phyloP scores from a whole-genome alignment of 495 filamentous ascomycete genomes.

The Penicillium parvum region DNA sequence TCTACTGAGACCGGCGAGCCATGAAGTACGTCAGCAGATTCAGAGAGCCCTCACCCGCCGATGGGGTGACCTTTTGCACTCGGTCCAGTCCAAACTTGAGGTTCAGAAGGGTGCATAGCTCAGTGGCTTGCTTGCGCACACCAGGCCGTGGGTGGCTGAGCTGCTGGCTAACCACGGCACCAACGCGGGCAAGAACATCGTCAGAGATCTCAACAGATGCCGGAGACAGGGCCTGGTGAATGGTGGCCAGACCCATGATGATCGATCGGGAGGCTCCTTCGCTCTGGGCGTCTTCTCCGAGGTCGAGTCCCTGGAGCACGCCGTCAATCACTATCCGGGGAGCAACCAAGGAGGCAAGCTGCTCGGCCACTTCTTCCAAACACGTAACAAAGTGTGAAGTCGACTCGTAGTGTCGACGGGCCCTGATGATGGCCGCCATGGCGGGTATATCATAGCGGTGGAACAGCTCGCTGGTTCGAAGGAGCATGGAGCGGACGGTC shows the following conservation, averaged over 20 bases:
- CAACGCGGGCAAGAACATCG: conserved; percentile 35
- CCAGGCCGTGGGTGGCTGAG: conserved; percentile 71
- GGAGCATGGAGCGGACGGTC: conserved; percentile 73
- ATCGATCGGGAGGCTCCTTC: conserved; percentile 32
- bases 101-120: conserved; percentile 72
- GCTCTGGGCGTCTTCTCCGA: conserved; percentile 32
- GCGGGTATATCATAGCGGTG: conserved; percentile 59
- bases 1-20: conserved; percentile 45
- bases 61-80: conserved; percentile 63
- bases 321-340: conserved; percentile 44
- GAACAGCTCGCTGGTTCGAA: conserved; percentile 60
- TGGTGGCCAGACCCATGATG: conserved; percentile 48
- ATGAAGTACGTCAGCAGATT: conserved; percentile 83
- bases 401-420: conserved; percentile 52
- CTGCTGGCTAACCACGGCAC: conserved; percentile 53
- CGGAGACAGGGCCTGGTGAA: conserved; percentile 15
- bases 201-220: conserved; percentile 24
- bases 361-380: conserved; percentile 53
- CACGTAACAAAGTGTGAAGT: conserved; percentile 54
- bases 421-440: conserved; percentile 62
- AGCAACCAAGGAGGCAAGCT: conserved; percentile 46
- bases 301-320: conserved; percentile 21
- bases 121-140: conserved; percentile 71
- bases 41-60: conserved; percentile 61
- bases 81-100: conserved; percentile 52